phyloP scores from a whole-genome alignment of 1,139 yeast genomes.

The Zhuliangozyma blackwelliae region DNA sequence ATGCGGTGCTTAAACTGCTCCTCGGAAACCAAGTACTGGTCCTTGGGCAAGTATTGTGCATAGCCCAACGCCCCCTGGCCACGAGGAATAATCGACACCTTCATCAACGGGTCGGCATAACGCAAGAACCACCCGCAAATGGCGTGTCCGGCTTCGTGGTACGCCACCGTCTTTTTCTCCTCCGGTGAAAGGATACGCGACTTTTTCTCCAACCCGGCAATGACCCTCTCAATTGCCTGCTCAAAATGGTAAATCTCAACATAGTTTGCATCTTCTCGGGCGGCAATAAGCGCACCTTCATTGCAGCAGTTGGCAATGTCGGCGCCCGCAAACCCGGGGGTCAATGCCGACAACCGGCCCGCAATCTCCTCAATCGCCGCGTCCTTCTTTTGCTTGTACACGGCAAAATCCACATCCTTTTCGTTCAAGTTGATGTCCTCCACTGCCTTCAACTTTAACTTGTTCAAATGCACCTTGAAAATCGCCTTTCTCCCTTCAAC shows the following conservation, averaged over 20 bases:
- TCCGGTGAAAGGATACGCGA: slow-evolving; percentile 63
- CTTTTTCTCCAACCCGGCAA: slow-evolving; percentile 77
- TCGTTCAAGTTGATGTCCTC: slow-evolving; percentile 39
- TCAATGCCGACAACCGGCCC: slow-evolving; percentile 71
- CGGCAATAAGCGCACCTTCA: slow-evolving; percentile 81
- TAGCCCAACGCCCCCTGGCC: slow-evolving; percentile 84
- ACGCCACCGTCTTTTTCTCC: slow-evolving; percentile 73
- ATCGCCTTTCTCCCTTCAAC: slow-evolving; percentile 75
- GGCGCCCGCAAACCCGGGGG: slow-evolving; percentile 85
- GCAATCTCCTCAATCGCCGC: slow-evolving; percentile 56
- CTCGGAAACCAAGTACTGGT: slow-evolving; percentile 61
- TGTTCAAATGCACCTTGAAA: slow-evolving; percentile 63
- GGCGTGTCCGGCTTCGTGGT: slow-evolving; percentile 84
- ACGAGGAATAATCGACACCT: slow-evolving; percentile 78
- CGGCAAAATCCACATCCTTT: slow-evolving; percentile 40
- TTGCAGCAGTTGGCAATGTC: slow-evolving; percentile 82
- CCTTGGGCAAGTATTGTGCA: slow-evolving; percentile 80
- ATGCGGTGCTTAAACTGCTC: slow-evolving; percentile 68
- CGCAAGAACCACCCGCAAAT: slow-evolving; percentile 74
- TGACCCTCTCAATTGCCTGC: slow-evolving; percentile 76
- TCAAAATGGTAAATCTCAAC: slow-evolving; percentile 67
- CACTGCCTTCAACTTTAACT: slow-evolving; percentile 41
- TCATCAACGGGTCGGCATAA: slow-evolving; percentile 71
- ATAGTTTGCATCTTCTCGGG: slow-evolving; percentile 54
- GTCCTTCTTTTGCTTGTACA: slow-evolving; percentile 45